Evolutionary conservation across 306 rosid species (phyloP), one percentile per base, ranked within the genome.

Genomic region (Argentina anserina): DNA sequence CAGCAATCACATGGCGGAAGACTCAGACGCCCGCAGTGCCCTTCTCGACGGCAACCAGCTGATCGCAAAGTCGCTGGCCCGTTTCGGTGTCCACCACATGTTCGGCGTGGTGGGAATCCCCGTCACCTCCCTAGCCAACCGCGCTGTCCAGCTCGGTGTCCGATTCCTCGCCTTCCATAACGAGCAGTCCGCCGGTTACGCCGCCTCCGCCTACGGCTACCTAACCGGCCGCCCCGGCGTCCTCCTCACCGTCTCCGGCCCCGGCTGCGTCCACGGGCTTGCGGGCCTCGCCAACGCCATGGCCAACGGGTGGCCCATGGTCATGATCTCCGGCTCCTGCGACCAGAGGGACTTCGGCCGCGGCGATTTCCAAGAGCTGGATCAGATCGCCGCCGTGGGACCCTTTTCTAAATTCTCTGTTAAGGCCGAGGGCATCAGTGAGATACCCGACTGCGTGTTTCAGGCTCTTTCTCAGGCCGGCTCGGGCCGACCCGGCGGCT

Each of bases 71-170:
- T 78, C 99, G 6, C 87, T 94, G 0, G 86, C 87, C 0, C 78
- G 68, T 6, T 88, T 84, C 47, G 97, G 97, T 17, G 90, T 90
- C 2, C 78, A 83, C 17, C 86, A 85, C 73, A 94, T 94, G 99
- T 91, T 94, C 78, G 99, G 99, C 67, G 99, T 94, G 4, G 97
- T 94, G 3, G 99, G 99, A 3, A 94, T 94, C 46, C 99, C 99
- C 0, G 99, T 94, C 0, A 94, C 99, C 7, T 84, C 97, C 15
- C 81, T 94, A n/a, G 97, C 99, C 2, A 91, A 72, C 68, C 89
- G 99, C 13, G 95, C 97, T 2, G 97, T 94, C 7, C 76, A 91
- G 8, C 83, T 84, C 15, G 99, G 99, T 9, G 78, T 94, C 49
- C 90, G 97, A 39, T 94, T 94, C 53, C 53, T 94, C 7, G 91